Base-by-base conservation (phyloP, 208 protist species). In the Trypanosoma scelopori region DNA sequence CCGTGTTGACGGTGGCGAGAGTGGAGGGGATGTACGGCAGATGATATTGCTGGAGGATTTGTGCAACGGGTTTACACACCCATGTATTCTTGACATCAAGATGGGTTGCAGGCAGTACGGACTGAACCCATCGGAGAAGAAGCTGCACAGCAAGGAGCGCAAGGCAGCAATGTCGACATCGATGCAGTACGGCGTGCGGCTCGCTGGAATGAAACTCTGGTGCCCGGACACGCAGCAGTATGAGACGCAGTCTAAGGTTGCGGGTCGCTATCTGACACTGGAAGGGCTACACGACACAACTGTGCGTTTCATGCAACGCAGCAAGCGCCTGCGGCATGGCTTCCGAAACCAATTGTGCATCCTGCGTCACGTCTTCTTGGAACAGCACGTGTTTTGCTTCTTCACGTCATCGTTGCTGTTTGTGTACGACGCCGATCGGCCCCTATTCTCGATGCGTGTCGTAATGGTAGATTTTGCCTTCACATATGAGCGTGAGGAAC, bases 381-480 rank as follows among this genome's bases (percentile, higher is more conserved):
- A 81, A 60, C 84, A 93, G 47, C 78, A 68, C 9, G 77, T 81
- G 47, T 91, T 84, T 49, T 82, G 84, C 57, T 92, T 95, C 65
- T 95, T 84, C 73, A 95, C 89, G 18, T 95, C 89, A 18, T 95
- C 89, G 35, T 62, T 95, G 53, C 63, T 95, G 50, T 90, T 95
- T 76, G 82, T 95, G 27, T 95, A 92, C 71, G 89, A 95, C 67
- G 84, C 79, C 15, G 84, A 76, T 23, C 55, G 70, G 15, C 82
- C 89, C 22, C 37, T 85, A n/a, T 20, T 70, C 27, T 92, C 84
- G n/a, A 66, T 70, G 23, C 89, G 89, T 0, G 64, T 95, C 35
- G 83, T 87, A 39, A 95, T 95, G 89, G 84, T 95, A 0, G 89
- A 95, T 74, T 95, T 95, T 61, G 89, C 89, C 13, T 95, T 87